Percentiles rank a stretch among this genome's conserved stretches.
Evolutionary conservation across 139 green algal genomes (phyloP).

Genomic region (Auxenochlorella pyrenoidosa): DNA sequence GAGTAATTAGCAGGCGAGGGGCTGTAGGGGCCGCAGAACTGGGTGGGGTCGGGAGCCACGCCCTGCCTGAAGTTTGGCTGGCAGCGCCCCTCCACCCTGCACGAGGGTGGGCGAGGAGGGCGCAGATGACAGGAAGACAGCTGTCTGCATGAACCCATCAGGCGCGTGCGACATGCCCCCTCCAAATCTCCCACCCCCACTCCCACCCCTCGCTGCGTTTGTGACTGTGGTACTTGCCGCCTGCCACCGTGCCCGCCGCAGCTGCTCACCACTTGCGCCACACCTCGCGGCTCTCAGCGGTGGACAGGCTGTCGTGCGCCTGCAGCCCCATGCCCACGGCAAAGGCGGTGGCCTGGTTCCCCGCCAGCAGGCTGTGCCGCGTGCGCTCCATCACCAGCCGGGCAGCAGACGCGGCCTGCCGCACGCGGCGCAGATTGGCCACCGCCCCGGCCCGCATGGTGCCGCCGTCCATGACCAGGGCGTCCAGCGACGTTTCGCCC

Average conservation of each 20-base stretch:
- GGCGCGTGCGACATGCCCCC: no score
- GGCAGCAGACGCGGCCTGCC: slow-evolving; percentile 58
- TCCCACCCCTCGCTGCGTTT: no score
- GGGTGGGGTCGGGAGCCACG: slow-evolving; percentile 59
- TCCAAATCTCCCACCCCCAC: no score
- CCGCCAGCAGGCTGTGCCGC: slow-evolving; percentile 73
- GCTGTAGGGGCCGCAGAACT: slow-evolving; percentile 71
- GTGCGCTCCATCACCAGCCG: slow-evolving; percentile 70
- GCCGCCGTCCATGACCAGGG: slow-evolving; percentile 80
- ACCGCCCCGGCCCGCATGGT: slow-evolving; percentile 78
- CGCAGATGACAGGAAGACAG: no score
- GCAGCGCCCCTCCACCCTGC: slow-evolving; percentile 42
- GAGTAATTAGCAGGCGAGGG: neutral
- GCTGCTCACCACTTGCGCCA: slow-evolving; percentile 43
- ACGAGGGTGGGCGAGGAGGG: neutral
- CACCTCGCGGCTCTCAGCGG: slow-evolving; percentile 29
- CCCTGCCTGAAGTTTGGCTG: slow-evolving; percentile 79
- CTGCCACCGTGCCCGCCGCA: no score
- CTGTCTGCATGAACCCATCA: no score
- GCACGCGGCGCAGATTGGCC: slow-evolving; percentile 52
- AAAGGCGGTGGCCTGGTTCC: slow-evolving; percentile 68
- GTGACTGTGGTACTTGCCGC: no score
- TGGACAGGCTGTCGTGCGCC: slow-evolving; percentile 54
- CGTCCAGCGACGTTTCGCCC: slow-evolving; percentile 74
- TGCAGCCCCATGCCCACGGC: slow-evolving; percentile 68